A percentile compares a stretch with the other conserved stretches of the same genome.
phyloP scores from a whole-genome alignment of 768 basidiomycete species.

The Tylopilus rubrobrunneus region DNA sequence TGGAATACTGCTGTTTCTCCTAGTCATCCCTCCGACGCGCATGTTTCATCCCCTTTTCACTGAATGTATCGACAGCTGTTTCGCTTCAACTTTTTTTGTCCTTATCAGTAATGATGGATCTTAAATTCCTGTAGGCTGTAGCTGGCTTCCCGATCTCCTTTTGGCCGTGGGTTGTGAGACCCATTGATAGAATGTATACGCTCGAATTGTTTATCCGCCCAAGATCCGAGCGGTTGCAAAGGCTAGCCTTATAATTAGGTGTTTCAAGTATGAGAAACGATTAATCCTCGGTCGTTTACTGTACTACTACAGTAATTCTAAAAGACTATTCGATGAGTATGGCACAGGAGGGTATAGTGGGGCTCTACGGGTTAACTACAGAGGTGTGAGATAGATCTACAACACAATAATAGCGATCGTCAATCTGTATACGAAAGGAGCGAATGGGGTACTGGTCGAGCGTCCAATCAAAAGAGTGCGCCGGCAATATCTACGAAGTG shows the following conservation, averaged over 20 bases:
- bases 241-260: neutral
- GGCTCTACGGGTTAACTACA: constrained; percentile 4
- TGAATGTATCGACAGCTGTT: constrained; percentile 29
- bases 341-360: constrained; percentile 3
- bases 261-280: neutral
- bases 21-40: constrained; percentile 9
- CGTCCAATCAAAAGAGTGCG: neutral
- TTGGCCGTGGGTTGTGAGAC: neutral
- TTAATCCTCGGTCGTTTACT: neutral
- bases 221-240: neutral
- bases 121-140: constrained; percentile 3
- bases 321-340: constrained; percentile 1
- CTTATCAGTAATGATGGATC: constrained; percentile 14
- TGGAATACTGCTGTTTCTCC: constrained; percentile 9
- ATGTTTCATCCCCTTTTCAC: constrained; percentile 5
- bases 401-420: constrained; percentile 5
- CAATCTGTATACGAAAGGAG: constrained; percentile 9
- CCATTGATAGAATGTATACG: neutral
- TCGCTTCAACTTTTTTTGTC: constrained; percentile 5
- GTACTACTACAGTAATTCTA: constrained; percentile 6
- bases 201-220: neutral
- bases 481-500: constrained; percentile 9
- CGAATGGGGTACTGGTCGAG: neutral
- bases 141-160: neutral
- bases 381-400: constrained; percentile 16